phyloP scores from a whole-genome alignment of 345 rosid genomes.

The Streptanthus diversifolius region DNA sequence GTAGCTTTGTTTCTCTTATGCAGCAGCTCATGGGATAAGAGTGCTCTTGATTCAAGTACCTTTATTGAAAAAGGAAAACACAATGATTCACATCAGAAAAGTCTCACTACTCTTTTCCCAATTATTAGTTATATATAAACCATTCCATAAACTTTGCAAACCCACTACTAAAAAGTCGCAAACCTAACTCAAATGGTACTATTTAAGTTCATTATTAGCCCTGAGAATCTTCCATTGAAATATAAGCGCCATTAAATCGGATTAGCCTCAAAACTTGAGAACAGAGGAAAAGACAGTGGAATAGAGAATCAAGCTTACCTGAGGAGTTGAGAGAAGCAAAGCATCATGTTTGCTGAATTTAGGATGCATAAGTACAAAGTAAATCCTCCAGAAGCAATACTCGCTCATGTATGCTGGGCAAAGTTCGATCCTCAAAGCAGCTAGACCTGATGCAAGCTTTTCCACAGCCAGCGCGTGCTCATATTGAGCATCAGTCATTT shows the following conservation, averaged over 20 bases:
- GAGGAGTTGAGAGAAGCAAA: constrained; percentile 70
- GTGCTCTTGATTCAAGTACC: constrained; percentile 80
- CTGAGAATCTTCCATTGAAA: background rate
- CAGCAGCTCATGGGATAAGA: constrained; percentile 70
- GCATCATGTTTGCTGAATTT: constrained; percentile 77
- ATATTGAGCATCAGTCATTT: constrained; percentile 74
- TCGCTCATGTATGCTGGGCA: constrained; percentile 90
- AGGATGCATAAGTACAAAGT: constrained; percentile 93
- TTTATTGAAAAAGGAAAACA: constrained; percentile 1
- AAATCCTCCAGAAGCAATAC: constrained; percentile 91
- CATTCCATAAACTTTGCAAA: background rate
- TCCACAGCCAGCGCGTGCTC: constrained; percentile 79
- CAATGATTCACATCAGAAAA: constrained; percentile 1
- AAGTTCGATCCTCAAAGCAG: constrained; percentile 83
- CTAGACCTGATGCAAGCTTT: constrained; percentile 61
- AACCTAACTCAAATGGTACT: background rate
- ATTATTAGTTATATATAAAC: background rate
- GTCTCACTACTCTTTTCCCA: background rate
- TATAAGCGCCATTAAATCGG: background rate
- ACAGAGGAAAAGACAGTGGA: background rate
- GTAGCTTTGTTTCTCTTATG: constrained; percentile 55
- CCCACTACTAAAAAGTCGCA: no score
- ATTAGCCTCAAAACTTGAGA: background rate
- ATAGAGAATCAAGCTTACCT: constrained; percentile 43
- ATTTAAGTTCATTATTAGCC: background rate